Evolutionary conservation across 2,329 filamentous ascomycete species (phyloP).

Genomic region (Nothopassalora personata): DNA sequence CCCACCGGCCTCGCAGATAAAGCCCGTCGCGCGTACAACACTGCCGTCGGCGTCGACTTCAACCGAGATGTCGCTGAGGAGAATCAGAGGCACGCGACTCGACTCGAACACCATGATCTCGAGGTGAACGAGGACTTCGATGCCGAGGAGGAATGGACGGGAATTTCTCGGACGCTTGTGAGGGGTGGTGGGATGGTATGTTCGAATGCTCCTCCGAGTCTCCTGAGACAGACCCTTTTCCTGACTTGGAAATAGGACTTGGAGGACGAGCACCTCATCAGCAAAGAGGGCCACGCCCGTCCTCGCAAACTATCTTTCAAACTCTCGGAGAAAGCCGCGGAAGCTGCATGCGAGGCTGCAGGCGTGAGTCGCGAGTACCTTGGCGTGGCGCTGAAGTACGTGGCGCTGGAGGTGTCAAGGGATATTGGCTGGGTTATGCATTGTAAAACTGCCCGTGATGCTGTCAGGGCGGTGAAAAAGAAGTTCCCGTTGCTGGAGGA

Average conservation of each 20-base stretch:
- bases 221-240: neutral
- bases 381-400: constrained; percentile 2
- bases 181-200: neutral
- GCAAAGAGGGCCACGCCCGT: neutral
- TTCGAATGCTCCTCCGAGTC: neutral
- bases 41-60: neutral
- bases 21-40: constrained; percentile 1
- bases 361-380: constrained; percentile 2
- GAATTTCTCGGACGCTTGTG: neutral
- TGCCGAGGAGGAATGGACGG: constrained; percentile 2
- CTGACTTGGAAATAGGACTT: neutral
- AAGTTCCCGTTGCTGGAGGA: constrained; percentile 15
- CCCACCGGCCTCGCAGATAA: neutral
- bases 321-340: neutral
- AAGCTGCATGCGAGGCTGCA: neutral
- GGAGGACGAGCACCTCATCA: neutral
- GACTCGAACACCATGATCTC: neutral
- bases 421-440: constrained; percentile 11
- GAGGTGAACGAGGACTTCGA: neutral
- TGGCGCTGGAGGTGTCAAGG: constrained; percentile 12
- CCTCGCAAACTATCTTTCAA: neutral
- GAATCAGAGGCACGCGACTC: neutral
- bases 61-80: constrained; percentile 2
- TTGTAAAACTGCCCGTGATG: constrained; percentile 9
- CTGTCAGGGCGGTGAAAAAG: constrained; percentile 5